phyloP scores from a whole-genome alignment of 2,329 filamentous ascomycete genomes.

The Aspergillus hiratsukae region DNA sequence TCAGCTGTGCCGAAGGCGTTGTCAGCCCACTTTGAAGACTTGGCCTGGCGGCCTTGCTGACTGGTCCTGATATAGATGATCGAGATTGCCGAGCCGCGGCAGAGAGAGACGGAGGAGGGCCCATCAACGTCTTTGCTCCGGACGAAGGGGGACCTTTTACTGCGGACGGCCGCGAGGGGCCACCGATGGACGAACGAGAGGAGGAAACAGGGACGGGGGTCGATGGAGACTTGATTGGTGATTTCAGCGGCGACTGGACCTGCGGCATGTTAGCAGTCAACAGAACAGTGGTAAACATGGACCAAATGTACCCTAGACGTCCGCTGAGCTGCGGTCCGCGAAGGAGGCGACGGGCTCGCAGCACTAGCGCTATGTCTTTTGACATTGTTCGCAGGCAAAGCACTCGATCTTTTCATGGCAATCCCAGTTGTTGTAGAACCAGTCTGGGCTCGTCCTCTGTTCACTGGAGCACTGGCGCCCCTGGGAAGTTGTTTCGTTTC shows the following conservation, averaged over 20 bases:
- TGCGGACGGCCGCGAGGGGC: constrained; percentile 51
- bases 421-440: constrained; percentile 29
- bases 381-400: constrained; percentile 50
- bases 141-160: constrained; percentile 54
- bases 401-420: constrained; percentile 41
- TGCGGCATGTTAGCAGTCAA: constrained; percentile 1
- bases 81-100: constrained; percentile 34
- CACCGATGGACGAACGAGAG: constrained; percentile 34
- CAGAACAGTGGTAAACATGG: background rate
- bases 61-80: constrained; percentile 34
- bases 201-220: constrained; percentile 55
- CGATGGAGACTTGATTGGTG: constrained; percentile 69
- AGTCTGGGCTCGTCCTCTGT: constrained; percentile 40
- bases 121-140: constrained; percentile 62
- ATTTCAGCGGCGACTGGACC: constrained; percentile 68
- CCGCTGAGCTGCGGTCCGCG: constrained; percentile 44
- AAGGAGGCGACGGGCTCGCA: constrained; percentile 66
- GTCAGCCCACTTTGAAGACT: constrained; percentile 22
- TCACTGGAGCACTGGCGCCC: constrained; percentile 21
- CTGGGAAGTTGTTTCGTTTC: constrained; percentile 37
- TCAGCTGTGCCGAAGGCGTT: constrained; percentile 21
- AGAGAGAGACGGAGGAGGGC: constrained; percentile 49
- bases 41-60: constrained; percentile 31
- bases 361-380: constrained; percentile 68
- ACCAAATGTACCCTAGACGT: constrained; percentile 23